phyloP scores from a whole-genome alignment of 306 rosid species.

The Inga laurina region DNA sequence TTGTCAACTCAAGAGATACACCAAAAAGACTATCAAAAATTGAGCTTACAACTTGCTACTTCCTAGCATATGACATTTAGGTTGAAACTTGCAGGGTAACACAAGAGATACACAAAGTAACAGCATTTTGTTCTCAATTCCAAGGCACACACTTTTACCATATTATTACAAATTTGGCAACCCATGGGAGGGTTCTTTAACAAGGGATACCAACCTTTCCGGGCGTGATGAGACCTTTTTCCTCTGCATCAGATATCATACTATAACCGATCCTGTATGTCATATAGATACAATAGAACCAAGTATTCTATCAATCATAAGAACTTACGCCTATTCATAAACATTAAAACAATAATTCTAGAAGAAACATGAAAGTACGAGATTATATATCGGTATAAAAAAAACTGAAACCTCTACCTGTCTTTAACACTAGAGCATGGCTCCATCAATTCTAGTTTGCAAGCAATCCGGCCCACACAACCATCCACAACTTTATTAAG shows the following conservation, averaged over 20 bases:
- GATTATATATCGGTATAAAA: neutral
- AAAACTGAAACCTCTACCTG: conserved; percentile 46
- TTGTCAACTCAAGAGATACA: conserved; percentile 31
- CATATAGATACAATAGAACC: conserved; percentile 17
- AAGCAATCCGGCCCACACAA: conserved; percentile 70
- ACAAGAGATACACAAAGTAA: neutral
- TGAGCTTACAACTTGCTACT: conserved; percentile 1
- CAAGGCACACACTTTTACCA: neutral
- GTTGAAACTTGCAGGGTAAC: conserved; percentile 13
- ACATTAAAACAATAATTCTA: neutral
- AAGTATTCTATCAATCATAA: neutral
- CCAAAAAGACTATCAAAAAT: conserved; percentile 3
- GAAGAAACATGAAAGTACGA: conserved; percentile 5
- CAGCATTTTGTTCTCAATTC: conserved; percentile 22
- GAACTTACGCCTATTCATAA: neutral
- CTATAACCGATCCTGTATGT: conserved; percentile 73
- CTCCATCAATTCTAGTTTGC: conserved; percentile 79
- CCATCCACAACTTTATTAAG: conserved; percentile 62
- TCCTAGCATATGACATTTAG: conserved; percentile 20
- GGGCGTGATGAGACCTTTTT: conserved; percentile 66
- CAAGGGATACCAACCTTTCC: conserved; percentile 56
- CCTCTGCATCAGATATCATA: conserved; percentile 85
- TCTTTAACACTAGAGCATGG: conserved; percentile 85
- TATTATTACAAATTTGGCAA: neutral
- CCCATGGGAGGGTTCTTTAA: conserved; percentile 1